These are phyloP conservation scores for Coccomyxa sp. DNA, from an alignment of 139 green algal genomes.

Conservation along the genomic window DNA sequence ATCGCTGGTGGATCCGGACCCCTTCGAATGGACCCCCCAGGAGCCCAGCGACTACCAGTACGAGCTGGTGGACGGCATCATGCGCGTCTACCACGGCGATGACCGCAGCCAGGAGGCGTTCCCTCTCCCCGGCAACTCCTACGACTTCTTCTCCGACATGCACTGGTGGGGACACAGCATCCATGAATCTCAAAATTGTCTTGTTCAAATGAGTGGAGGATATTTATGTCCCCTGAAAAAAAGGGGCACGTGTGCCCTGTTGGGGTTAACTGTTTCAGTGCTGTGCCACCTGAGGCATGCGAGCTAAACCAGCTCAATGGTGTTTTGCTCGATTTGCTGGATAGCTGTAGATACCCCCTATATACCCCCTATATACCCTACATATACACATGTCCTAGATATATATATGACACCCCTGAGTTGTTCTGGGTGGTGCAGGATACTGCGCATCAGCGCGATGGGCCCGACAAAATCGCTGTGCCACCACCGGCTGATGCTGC, in stretches of 20 bases:
- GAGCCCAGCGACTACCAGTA: conserved; percentile 49
- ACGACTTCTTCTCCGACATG: conserved; percentile 94
- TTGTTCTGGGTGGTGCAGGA: conserved; percentile 17
- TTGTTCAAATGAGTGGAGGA: background rate
- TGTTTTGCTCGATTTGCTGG: no score
- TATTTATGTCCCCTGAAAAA: no score
- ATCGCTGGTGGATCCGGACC: conserved; percentile 45
- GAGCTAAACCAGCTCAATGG: no score
- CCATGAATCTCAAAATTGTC: background rate
- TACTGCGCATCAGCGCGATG: conserved; percentile 53
- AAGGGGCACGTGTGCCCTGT: no score
- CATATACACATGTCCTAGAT: no score
- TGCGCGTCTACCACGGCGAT: conserved; percentile 58
- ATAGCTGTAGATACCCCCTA: no score
- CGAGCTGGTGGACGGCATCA: conserved; percentile 87
- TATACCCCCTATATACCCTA: no score
- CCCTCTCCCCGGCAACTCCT: conserved; percentile 58
- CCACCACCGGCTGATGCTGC: conserved; percentile 91
- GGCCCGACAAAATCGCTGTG: conserved; percentile 89
- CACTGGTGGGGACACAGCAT: conserved; percentile 38
- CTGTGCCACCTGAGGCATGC: no score
- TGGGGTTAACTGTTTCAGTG: no score
- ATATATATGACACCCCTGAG: no score
- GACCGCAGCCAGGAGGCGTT: conserved; percentile 17
- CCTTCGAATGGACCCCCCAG: conserved; percentile 60